phyloP scores from a whole-genome alignment of 495 filamentous ascomycete species.

The Ascobolus immersus region DNA sequence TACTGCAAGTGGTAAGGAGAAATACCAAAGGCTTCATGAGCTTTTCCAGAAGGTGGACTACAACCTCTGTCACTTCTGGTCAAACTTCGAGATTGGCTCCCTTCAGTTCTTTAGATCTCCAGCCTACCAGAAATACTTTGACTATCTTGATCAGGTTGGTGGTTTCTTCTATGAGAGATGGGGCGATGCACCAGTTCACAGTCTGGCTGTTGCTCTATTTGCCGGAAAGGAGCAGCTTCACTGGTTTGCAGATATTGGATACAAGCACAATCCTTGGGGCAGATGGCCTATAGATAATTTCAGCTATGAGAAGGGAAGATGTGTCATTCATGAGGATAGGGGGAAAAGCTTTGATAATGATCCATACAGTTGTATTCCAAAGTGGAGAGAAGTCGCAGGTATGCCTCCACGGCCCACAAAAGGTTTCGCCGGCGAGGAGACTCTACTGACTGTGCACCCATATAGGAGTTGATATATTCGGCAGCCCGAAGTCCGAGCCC shows the following conservation, averaged over 20 bases:
- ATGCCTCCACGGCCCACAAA: no score
- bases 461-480: no score
- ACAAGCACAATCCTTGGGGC: constrained; percentile 23
- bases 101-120: constrained; percentile 26
- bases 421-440: no score
- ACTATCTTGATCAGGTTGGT: constrained; percentile 22
- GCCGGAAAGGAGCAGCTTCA: constrained; percentile 24
- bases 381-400: constrained; percentile 14
- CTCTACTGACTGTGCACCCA: no score
- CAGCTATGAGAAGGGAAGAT: constrained; percentile 10
- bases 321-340: constrained; percentile 11
- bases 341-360: constrained; percentile 12
- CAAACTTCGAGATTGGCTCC: constrained; percentile 31
- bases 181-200: constrained; percentile 32
- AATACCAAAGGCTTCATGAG: constrained; percentile 14
- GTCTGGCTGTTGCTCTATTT: constrained; percentile 26
- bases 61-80: constrained; percentile 33
- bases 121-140: constrained; percentile 25
- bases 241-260: constrained; percentile 29
- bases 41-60: constrained; percentile 19
- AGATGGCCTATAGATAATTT: constrained; percentile 13
- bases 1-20: constrained; percentile 19
- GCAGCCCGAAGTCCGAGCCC: no score
- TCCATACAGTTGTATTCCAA: constrained; percentile 11
- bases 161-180: constrained; percentile 32